Evolutionary conservation across 139 green algal genomes (phyloP).

Genomic region (Tetratostichococcus sp.): DNA sequence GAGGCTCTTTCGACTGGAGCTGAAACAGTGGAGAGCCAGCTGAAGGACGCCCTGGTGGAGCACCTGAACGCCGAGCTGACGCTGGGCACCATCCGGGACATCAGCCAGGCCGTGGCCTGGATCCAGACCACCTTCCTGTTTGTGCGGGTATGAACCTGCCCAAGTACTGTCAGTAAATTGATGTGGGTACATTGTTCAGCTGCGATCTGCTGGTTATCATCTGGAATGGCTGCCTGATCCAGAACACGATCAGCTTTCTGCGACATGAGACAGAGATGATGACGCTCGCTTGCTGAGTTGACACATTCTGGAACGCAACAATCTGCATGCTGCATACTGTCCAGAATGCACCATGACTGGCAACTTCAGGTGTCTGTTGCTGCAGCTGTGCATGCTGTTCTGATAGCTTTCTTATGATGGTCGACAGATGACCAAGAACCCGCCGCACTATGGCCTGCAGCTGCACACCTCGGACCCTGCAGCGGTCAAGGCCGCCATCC

Average conservation of each 20-base stretch:
- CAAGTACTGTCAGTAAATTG: no score
- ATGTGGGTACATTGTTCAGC: no score
- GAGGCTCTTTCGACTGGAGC: conserved; percentile 41
- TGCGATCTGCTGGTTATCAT: no score
- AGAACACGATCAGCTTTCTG: no score
- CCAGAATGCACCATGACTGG: no score
- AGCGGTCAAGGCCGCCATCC: conserved; percentile 24
- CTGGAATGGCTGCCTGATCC: no score
- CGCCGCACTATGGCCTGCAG: conserved; percentile 31
- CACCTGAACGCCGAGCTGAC: conserved; percentile 77
- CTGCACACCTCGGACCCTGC: not conserved
- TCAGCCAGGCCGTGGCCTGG: conserved; percentile 62
- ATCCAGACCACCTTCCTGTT: conserved; percentile 81
- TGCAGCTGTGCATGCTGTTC: no score
- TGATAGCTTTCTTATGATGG: not conserved
- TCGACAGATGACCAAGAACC: conserved; percentile 28
- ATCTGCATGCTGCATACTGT: no score
- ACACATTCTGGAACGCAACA: no score
- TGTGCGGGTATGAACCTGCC: conserved; percentile 47
- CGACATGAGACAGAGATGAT: no score
- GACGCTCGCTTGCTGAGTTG: no score
- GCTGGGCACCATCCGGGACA: conserved; percentile 62
- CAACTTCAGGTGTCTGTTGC: no score
- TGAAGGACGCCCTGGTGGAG: conserved; percentile 60
- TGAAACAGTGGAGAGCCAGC: conserved; percentile 61